A percentile compares a stretch with the other conserved stretches of the same genome.
Evolutionary conservation across 179 eudicot genomes (phyloP).

Genomic region (Silene noctiflora): DNA sequence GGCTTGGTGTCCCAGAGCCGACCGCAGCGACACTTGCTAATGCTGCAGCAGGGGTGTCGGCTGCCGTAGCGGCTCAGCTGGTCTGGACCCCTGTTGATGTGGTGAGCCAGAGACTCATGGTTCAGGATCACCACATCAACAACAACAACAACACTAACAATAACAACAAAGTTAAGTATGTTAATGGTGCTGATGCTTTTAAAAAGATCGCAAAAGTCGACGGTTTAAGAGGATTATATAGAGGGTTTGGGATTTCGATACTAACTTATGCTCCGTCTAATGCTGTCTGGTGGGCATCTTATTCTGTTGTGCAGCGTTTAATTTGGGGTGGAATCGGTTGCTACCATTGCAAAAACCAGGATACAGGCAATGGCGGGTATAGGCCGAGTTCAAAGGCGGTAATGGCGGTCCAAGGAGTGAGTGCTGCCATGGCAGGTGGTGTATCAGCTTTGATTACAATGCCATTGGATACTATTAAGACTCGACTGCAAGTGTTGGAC

Average conservation of each 20-base stretch:
- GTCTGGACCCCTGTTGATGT: slow-evolving; percentile 97
- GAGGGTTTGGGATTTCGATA: slow-evolving; percentile 79
- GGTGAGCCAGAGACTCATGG: slow-evolving; percentile 80
- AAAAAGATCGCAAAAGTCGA: slow-evolving; percentile 44
- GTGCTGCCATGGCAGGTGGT: slow-evolving; percentile 75
- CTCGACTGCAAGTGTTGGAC: slow-evolving; percentile 74
- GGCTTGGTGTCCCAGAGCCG: slow-evolving; percentile 47
- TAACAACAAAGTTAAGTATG: slow-evolving; percentile 26
- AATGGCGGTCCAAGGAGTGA: slow-evolving; percentile 62
- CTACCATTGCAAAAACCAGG: slow-evolving; percentile 35
- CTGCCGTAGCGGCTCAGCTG: slow-evolving; percentile 80
- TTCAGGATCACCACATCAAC: slow-evolving; percentile 30
- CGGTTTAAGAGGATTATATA: slow-evolving; percentile 61
- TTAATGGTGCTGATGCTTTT: slow-evolving; percentile 73
- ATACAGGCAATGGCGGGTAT: slow-evolving; percentile 17
- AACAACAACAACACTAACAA: slow-evolving; percentile 10
- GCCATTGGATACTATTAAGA: slow-evolving; percentile 83
- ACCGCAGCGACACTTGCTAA: slow-evolving; percentile 62
- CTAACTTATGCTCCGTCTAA: slow-evolving; percentile 79
- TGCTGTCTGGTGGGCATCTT: slow-evolving; percentile 90
- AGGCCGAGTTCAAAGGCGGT: slow-evolving; percentile 56
- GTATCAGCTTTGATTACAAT: slow-evolving; percentile 66
- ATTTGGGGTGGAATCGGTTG: slow-evolving; percentile 57
- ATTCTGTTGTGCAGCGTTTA: slow-evolving; percentile 55
- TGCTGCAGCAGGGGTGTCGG: slow-evolving; percentile 69